Evolutionary conservation across 371 early-diverging fungal genomes (phyloP), one percentile per base, ranked within the genome.

Genomic region (Apophysomyces sp.): DNA sequence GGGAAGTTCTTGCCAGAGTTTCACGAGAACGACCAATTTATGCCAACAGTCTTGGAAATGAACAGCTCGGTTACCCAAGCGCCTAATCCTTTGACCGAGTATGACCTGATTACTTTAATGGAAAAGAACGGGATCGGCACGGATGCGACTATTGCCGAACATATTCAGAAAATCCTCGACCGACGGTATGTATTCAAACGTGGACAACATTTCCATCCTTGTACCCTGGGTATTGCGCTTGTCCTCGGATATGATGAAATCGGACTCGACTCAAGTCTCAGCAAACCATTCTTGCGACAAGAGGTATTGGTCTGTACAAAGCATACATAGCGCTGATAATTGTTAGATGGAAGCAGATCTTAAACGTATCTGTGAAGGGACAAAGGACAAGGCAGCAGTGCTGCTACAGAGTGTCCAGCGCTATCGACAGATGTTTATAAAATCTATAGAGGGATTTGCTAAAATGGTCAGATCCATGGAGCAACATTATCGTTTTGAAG

Each of bases 111-210:
- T 69, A 78, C 83, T 1, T 69, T 95, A 32, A 99, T 99, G 99
- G 98, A 99, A 73, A 91, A 92, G 73, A 92, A 96, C 67, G 98
- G 98, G 27, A 99, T 99, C 49, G 99, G 99, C 4, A 99, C 99
- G 3, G 99, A 99, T 75, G 99, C 99, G 0, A 99, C 99, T 0
- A 99, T 99, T 52, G 96, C 95, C 30, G 98, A 99, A 40, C 99
- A 99, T 62, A 99, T 99, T 66, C 94, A 97, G 63, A 99, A 91
- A 62, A 93, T 99, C 26, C 85, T 91, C 4, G 92, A 91, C 6
- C 87, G 99, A 40, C 86, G 92, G 39, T 99, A 99, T 74, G 92
- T 88, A 0, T 83, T 80, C 55, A 93, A 96, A 58, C 80, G 85
- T 16, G 74, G 72, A 2, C 74, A 76, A 4, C 82, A 81, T 31